Percentiles rank a stretch among this genome's conserved stretches.
These are phyloP conservation scores for Boletus pseudo-olivaceus DNA, from an alignment of 768 basidiomycete species.

Conservation along the genomic window DNA sequence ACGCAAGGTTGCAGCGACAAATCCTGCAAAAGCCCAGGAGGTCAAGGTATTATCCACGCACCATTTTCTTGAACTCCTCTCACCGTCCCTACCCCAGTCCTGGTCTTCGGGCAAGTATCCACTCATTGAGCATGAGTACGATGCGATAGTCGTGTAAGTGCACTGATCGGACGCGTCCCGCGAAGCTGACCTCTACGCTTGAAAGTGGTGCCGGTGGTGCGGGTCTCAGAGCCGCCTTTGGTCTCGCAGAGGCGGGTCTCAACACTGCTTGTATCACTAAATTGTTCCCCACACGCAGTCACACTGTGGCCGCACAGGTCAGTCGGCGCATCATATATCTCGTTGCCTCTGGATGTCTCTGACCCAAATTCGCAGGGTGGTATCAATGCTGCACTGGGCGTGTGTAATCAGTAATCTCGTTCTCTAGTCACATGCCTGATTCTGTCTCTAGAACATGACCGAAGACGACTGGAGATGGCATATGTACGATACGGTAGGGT, in stretches of 20 bases:
- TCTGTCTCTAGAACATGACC: constrained; percentile 78
- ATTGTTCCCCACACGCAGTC: constrained; percentile 96
- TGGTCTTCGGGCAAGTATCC: constrained; percentile 90
- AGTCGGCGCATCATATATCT: constrained; percentile 14
- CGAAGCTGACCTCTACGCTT: constrained; percentile 11
- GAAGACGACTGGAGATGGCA: constrained; percentile 99
- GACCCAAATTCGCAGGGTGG: constrained; percentile 61
- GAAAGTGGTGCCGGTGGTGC: constrained; percentile 94
- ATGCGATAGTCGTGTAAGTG: constrained; percentile 97
- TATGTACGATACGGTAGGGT: constrained; percentile 89
- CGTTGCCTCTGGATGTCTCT: constrained; percentile 1
- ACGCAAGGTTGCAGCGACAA: constrained; percentile 62
- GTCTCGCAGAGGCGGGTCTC: constrained; percentile 96
- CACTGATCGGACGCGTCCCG: background rate
- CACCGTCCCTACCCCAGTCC: constrained; percentile 39
- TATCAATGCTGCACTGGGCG: constrained; percentile 95
- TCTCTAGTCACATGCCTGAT: constrained; percentile 4
- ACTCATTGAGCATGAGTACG: constrained; percentile 97
- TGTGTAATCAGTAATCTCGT: constrained; percentile 36
- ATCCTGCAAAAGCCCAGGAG: constrained; percentile 77
- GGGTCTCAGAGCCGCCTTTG: constrained; percentile 96
- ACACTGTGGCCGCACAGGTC: constrained; percentile 97
- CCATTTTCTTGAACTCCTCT: constrained; percentile 1
- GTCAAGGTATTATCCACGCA: constrained; percentile 53
- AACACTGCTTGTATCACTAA: constrained; percentile 99